Conservation (phyloP, 352 stramenopile species). For the Phytophthora niederhauseri region DNA sequence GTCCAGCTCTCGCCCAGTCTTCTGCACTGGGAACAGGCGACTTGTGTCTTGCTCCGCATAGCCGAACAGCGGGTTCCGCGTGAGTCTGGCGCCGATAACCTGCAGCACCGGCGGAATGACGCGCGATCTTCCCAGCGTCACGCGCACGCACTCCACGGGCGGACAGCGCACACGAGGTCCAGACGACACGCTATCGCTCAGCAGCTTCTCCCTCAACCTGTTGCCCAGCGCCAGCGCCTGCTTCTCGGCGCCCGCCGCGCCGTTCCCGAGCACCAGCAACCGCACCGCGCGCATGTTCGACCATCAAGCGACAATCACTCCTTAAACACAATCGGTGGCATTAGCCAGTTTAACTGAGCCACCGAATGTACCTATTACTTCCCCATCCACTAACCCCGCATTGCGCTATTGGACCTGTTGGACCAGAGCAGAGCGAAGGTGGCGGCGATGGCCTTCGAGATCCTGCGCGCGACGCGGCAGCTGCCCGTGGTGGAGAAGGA, state of each 20-base stretch:
- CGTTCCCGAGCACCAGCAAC: conserved; percentile 75
- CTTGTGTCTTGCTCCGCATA: conserved; percentile 32
- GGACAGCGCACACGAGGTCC: not conserved
- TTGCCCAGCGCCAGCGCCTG: conserved; percentile 64
- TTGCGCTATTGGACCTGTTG: conserved; percentile 3
- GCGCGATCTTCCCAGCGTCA: conserved; percentile 38
- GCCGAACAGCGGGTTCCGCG: conserved; percentile 53
- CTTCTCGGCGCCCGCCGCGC: conserved; percentile 76
- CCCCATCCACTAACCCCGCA: conserved; percentile 1
- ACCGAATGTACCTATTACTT: conserved; percentile 1
- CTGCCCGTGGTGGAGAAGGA: conserved; percentile 50
- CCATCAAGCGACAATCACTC: not conserved
- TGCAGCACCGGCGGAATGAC: conserved; percentile 54
- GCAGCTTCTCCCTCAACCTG: conserved; percentile 35
- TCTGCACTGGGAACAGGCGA: conserved; percentile 7
- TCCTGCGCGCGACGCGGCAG: conserved; percentile 47
- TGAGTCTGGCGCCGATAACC: conserved; percentile 38
- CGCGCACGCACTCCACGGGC: conserved; percentile 36
- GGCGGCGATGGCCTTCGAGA: conserved; percentile 45
- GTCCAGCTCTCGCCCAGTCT: conserved; percentile 15
- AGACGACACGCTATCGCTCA: not conserved
- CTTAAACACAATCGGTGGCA: not conserved
- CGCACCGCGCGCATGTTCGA: conserved; percentile 20
- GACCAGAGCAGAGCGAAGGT: conserved; percentile 14
- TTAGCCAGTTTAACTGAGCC: not conserved